phyloP scores from a whole-genome alignment of 2,329 filamentous ascomycete species.

The Thielaviopsis populi region DNA sequence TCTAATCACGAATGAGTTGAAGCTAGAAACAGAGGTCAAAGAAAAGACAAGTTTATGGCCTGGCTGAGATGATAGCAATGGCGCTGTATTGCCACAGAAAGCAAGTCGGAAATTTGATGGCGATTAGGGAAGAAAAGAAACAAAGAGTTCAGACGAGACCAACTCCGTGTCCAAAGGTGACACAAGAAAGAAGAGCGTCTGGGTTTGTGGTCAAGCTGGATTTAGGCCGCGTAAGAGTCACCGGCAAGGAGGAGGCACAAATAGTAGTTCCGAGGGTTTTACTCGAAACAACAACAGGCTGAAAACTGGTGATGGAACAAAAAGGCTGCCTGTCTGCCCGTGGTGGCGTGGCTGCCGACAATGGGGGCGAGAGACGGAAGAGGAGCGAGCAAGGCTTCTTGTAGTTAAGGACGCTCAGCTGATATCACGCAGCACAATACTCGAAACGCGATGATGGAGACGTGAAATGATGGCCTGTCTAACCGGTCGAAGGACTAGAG shows the following conservation, averaged over 20 bases:
- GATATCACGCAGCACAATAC: neutral
- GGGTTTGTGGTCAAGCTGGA: neutral
- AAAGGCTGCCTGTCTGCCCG: neutral
- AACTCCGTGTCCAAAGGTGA: neutral
- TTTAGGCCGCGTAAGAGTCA: neutral
- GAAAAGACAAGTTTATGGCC: neutral
- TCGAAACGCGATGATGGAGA: neutral
- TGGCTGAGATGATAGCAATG: neutral
- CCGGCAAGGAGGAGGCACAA: neutral
- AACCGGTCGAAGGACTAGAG: neutral
- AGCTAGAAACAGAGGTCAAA: neutral
- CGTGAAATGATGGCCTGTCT: neutral
- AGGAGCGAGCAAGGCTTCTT: neutral
- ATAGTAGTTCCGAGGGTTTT: neutral
- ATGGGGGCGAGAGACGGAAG: neutral
- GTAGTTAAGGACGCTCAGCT: neutral
- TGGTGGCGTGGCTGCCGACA: neutral
- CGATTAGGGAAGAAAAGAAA: neutral
- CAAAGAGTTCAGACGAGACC: neutral
- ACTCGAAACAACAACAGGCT: neutral
- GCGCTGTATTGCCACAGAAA: neutral
- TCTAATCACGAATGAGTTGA: neutral
- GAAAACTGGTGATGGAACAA: neutral
- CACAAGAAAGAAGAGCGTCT: neutral
- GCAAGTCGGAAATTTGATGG: neutral